Evolutionary conservation across 2,329 filamentous ascomycete species (phyloP), one percentile per base, ranked within the genome.

Genomic region (Emmonsiellopsis sp.): DNA sequence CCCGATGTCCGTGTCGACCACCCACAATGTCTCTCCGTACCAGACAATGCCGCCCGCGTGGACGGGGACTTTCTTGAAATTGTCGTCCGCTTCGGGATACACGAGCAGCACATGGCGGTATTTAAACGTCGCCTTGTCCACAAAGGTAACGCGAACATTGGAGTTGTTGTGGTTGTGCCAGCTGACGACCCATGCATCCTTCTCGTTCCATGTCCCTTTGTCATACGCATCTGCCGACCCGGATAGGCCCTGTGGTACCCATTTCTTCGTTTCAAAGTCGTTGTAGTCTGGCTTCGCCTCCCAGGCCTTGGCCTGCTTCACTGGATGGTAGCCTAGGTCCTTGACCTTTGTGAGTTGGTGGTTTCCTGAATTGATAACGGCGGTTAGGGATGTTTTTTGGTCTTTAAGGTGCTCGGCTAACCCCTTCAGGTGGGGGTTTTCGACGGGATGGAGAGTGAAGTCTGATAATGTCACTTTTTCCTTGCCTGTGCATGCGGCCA

Each of bases 11-110:
- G 67, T 71, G 54, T 70, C 68, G 1, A 70, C 65, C 2, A 71
- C 65, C 58, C 63, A 71, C 10, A 70, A 56, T 6, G 61, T 61
- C 48, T 67, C 60, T 3, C 66, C 67, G 45, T 70, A 71, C 68
- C 67, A 71, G 51, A 63, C 57, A 13, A 71, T 65, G 1, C 68
- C 68, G 1, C 69, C 68, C 1, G 68, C 68, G 56, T 71, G 68
- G 13, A 70, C 54, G 1, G 57, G 56, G 6, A 71, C 64, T 11
- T 58, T 57, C 11, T 59, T 57, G 54, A 71, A 71, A 54, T 68
- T 55, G 37, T 69, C 67, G 10, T 60, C 57, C 1, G 60, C 63
- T 45, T 59, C 61, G 0, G 69, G 68, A 34, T 68, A 63, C 6
- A 71, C 68, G 1, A 71, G 62, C 37, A 68, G 57, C 9, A 62